These are phyloP conservation scores for Dysphania ambrosioides DNA, from an alignment of 148 eudicot genomes.

Conservation along the genomic window DNA sequence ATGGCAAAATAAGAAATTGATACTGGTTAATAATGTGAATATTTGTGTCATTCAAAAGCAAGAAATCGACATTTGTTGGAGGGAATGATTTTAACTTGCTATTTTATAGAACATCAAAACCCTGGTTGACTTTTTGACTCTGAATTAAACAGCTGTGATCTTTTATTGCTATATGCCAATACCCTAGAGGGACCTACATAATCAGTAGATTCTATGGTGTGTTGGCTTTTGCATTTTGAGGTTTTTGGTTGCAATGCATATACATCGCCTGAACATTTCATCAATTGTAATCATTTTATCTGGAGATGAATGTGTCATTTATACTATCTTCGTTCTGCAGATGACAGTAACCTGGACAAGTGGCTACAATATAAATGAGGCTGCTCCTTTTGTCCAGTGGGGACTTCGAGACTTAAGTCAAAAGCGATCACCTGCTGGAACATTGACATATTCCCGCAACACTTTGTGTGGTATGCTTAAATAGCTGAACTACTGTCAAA, in stretches of 20 bases:
- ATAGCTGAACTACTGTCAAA: background rate
- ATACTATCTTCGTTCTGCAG: conserved; percentile 28
- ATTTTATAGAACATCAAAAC: background rate
- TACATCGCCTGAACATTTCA: background rate
- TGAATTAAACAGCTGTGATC: background rate
- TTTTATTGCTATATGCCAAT: background rate
- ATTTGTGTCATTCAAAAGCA: background rate
- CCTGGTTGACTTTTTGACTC: background rate
- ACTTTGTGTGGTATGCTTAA: conserved; percentile 65
- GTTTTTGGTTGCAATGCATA: conserved; percentile 5
- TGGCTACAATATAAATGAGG: conserved; percentile 78
- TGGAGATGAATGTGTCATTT: conserved; percentile 1
- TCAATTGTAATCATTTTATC: background rate
- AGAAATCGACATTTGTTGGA: background rate
- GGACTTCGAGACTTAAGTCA: conserved; percentile 34
- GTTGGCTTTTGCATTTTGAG: background rate
- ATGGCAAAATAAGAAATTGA: too few relatives aligned
- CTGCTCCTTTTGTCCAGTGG: conserved; percentile 74
- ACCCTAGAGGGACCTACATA: background rate
- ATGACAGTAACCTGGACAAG: conserved; percentile 95
- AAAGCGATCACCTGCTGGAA: conserved; percentile 65
- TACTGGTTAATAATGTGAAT: background rate
- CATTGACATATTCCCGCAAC: conserved; percentile 61
- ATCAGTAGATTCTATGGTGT: background rate
- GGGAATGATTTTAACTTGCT: background rate